These are phyloP conservation scores for Fusarium sp. DNA, from an alignment of 2,329 filamentous ascomycete genomes.

Conservation along the genomic window DNA sequence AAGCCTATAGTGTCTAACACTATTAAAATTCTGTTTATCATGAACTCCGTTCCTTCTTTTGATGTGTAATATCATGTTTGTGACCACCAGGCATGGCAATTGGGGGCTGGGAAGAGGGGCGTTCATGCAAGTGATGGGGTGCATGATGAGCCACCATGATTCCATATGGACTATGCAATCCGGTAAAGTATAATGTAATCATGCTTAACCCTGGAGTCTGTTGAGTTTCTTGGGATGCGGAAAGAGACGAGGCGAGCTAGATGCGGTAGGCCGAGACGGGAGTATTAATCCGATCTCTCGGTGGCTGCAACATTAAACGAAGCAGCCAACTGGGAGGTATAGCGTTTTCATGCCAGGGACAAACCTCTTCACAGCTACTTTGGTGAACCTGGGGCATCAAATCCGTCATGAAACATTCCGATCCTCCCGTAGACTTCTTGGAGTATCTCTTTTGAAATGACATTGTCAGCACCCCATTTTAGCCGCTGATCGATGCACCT, in stretches of 20 bases:
- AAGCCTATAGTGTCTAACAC: background rate
- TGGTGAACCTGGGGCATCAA: conserved; percentile 5
- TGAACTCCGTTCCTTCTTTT: conserved; percentile 1
- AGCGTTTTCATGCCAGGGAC: background rate
- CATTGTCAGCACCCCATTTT: conserved; percentile 50
- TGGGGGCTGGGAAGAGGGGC: background rate
- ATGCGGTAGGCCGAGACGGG: conserved; percentile 31
- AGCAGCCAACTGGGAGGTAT: background rate
- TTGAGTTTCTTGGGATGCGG: background rate
- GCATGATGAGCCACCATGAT: conserved; percentile 17
- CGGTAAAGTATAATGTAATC: background rate
- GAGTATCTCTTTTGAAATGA: conserved; percentile 45
- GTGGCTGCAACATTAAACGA: background rate
- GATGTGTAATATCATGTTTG: background rate
- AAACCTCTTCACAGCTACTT: conserved; percentile 2
- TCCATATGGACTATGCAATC: conserved; percentile 8
- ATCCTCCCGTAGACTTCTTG: conserved; percentile 41
- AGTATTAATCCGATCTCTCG: background rate
- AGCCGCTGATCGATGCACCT: conserved; percentile 48
- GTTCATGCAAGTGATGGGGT: background rate
- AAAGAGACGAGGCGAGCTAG: conserved; percentile 32
- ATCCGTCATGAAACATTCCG: conserved; percentile 36
- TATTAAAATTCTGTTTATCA: conserved; percentile 3
- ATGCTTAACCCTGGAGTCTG: conserved; percentile 1
- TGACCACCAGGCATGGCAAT: background rate